A percentile compares a stretch with the other conserved stretches of the same genome.
Evolutionary conservation across 345 rosid species (phyloP).

Genomic region (Citrus mangshanensis): DNA sequence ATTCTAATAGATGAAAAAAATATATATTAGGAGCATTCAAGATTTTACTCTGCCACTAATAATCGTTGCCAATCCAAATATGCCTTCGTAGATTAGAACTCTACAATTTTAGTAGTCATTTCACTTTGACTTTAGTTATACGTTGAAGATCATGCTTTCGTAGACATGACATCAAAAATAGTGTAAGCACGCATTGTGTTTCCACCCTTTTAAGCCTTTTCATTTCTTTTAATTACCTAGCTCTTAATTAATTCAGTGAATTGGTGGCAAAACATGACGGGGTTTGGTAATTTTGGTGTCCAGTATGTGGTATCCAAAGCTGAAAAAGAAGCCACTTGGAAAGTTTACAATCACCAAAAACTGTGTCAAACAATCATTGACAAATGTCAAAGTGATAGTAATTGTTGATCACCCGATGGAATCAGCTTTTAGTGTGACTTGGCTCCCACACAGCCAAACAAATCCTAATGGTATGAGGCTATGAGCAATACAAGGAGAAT

Average conservation of each 20-base stretch:
- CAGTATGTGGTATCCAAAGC: not conserved
- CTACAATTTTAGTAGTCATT: not conserved
- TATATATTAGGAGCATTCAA: no score
- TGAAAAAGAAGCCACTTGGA: not conserved
- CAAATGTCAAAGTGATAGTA: not conserved
- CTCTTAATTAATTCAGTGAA: no score
- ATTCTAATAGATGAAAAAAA: no score
- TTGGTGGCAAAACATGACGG: not conserved
- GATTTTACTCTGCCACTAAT: not conserved
- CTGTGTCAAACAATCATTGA: not conserved
- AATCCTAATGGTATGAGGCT: not conserved
- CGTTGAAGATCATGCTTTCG: not conserved
- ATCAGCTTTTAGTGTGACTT: not conserved
- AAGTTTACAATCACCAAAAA: not conserved
- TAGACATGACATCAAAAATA: not conserved
- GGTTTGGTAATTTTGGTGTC: slow-evolving; percentile 4
- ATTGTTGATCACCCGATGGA: not conserved
- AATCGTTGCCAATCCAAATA: not conserved
- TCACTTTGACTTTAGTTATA: not conserved
- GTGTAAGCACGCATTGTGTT: no score
- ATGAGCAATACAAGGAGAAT: not conserved
- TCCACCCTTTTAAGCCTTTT: not conserved
- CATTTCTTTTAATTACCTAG: not conserved
- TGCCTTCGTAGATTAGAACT: not conserved
- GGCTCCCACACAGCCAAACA: slow-evolving; percentile 6